phyloP scores from a whole-genome alignment of 106 monocot species.

The Acorus calamus region DNA sequence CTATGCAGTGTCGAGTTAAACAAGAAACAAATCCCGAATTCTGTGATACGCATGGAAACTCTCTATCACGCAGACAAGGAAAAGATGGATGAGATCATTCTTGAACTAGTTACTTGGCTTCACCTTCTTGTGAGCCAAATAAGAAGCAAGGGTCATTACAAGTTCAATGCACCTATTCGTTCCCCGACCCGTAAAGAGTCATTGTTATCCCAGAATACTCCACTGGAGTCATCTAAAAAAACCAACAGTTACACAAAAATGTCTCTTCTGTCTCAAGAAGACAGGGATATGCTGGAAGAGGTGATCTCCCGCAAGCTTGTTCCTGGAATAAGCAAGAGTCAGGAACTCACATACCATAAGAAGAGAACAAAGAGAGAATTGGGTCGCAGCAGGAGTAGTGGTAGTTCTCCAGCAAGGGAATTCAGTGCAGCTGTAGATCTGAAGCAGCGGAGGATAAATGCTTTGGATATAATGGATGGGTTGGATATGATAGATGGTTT shows the following conservation, averaged over 20 bases:
- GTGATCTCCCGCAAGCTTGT: slow-evolving; percentile 11
- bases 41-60: slow-evolving; percentile 52
- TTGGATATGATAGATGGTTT: slow-evolving; percentile 13
- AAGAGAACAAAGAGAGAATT: slow-evolving; percentile 5
- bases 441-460: slow-evolving; percentile 20
- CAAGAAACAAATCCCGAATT: slow-evolving; percentile 17
- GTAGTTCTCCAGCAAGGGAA: slow-evolving; percentile 40
- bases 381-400: slow-evolving; percentile 38
- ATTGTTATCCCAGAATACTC: background rate
- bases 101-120: slow-evolving; percentile 69
- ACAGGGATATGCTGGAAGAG: slow-evolving; percentile 35
- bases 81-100: slow-evolving; percentile 63
- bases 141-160: slow-evolving; percentile 33
- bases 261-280: slow-evolving; percentile 38
- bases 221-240: background rate
- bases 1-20: slow-evolving; percentile 51
- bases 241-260: background rate
- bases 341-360: slow-evolving; percentile 7
- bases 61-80: slow-evolving; percentile 79
- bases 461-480: slow-evolving; percentile 62
- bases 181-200: slow-evolving; percentile 4
- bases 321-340: slow-evolving; percentile 60
- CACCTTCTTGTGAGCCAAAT: slow-evolving; percentile 65
- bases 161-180: slow-evolving; percentile 12
- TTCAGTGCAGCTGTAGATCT: slow-evolving; percentile 6